Conservation (phyloP, 768 basidiomycete genomes). For the Pseudohyphozyma bogoriensis region DNA sequence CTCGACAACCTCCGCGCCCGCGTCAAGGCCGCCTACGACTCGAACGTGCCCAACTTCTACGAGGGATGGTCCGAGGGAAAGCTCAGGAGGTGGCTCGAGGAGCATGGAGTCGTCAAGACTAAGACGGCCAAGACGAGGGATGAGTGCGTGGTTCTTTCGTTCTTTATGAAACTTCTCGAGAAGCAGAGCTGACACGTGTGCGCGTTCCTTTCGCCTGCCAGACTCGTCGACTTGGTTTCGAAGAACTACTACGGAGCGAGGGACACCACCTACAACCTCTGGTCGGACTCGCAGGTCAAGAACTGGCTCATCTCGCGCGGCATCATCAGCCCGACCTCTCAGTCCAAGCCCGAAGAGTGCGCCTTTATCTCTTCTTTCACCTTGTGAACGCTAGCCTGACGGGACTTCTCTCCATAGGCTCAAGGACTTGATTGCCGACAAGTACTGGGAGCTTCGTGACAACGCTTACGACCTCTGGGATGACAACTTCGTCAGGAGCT, state of each 20-base stretch:
- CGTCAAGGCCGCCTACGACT: slow-evolving; percentile 60
- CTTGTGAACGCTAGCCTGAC: not conserved
- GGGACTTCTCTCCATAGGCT: slow-evolving; percentile 35
- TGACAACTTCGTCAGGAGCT: slow-evolving; percentile 63
- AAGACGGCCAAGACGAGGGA: slow-evolving; percentile 52
- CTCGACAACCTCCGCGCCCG: slow-evolving; percentile 54
- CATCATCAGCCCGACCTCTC: slow-evolving; percentile 23
- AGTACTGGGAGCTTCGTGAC: slow-evolving; percentile 41
- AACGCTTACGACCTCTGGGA: slow-evolving; percentile 51
- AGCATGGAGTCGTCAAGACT: slow-evolving; percentile 62
- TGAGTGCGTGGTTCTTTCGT: too few species aligned
- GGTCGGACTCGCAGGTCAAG: slow-evolving; percentile 30
- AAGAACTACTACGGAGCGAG: slow-evolving; percentile 58
- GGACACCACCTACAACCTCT: slow-evolving; percentile 28
- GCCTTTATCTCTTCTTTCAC: slow-evolving; percentile 9
- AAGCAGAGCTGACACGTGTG: too few species aligned
- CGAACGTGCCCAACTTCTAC: slow-evolving; percentile 58
- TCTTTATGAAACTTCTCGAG: too few species aligned
- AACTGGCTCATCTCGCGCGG: slow-evolving; percentile 30
- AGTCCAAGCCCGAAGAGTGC: slow-evolving; percentile 16
- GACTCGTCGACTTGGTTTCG: slow-evolving; percentile 59
- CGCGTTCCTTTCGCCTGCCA: too few species aligned
- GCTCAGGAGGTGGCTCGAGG: slow-evolving; percentile 74
- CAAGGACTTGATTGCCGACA: slow-evolving; percentile 37
- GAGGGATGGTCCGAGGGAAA: slow-evolving; percentile 78